phyloP scores from a whole-genome alignment of 179 eudicot species.

The Carnegiea gigantea region DNA sequence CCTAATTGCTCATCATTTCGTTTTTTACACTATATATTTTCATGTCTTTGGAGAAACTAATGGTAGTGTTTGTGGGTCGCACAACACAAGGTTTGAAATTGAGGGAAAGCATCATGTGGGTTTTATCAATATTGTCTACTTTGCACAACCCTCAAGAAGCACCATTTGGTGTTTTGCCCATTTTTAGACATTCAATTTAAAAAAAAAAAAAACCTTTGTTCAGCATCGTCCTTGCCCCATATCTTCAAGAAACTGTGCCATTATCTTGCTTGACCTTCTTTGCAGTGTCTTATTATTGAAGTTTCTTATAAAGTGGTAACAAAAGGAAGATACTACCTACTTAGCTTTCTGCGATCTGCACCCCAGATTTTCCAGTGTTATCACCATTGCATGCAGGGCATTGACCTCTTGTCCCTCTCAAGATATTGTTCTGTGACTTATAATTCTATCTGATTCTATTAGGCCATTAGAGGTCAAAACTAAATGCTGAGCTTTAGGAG shows the following conservation, averaged over 20 bases:
- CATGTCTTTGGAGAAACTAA: background rate
- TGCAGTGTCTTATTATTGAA: background rate
- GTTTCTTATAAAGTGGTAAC: background rate
- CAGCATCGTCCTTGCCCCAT: background rate
- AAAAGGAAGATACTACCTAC: background rate
- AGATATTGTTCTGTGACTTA: background rate
- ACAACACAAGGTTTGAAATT: background rate
- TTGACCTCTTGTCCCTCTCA: too few species aligned
- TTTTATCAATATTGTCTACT: background rate
- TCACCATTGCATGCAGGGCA: background rate
- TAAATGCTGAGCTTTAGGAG: background rate
- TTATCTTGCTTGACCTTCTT: too few species aligned
- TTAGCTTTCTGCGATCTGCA: background rate
- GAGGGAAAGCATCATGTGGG: background rate
- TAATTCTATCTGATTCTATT: background rate
- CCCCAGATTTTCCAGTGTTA: background rate
- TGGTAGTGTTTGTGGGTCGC: background rate
- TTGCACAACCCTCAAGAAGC: background rate
- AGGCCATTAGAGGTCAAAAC: background rate
- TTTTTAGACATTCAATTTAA: background rate
- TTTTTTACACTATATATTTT: background rate
- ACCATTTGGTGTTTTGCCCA: background rate
- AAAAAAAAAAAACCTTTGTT: background rate
- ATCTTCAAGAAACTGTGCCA: too few species aligned
- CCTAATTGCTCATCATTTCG: background rate